Evolutionary conservation across 2,329 filamentous ascomycete genomes (phyloP).

Genomic region (Cladophialophora chaetospira): DNA sequence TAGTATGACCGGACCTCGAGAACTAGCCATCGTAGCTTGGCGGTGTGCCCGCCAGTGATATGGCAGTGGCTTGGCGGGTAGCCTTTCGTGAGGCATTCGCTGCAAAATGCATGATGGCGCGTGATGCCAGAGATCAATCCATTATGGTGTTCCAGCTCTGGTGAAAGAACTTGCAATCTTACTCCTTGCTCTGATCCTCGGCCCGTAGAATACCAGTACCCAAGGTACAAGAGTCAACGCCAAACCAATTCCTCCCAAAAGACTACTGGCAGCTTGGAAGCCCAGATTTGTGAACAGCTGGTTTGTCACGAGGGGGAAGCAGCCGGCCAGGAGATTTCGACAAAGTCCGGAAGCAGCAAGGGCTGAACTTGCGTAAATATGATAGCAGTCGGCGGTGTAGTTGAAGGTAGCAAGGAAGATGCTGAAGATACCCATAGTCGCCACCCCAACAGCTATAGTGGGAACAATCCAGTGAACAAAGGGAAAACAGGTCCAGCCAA

Average conservation of each 20-base stretch:
- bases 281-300: constrained; percentile 73
- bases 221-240: constrained; percentile 77
- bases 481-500: constrained; percentile 65
- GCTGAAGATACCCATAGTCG: constrained; percentile 82
- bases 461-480: constrained; percentile 73
- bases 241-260: constrained; percentile 71
- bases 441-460: constrained; percentile 67
- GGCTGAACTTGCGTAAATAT: constrained; percentile 80
- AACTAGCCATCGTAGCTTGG: no score
- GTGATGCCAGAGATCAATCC: neutral
- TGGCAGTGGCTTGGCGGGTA: no score
- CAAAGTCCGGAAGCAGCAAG: constrained; percentile 87
- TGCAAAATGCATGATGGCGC: neutral
- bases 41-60: no score
- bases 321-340: constrained; percentile 78
- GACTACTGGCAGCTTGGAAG: constrained; percentile 68
- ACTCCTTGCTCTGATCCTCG: constrained; percentile 72
- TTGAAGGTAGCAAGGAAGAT: constrained; percentile 90
- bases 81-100: neutral
- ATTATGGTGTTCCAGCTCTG: neutral
- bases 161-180: constrained; percentile 61
- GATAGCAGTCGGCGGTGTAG: constrained; percentile 86
- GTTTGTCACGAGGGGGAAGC: constrained; percentile 75
- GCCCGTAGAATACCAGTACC: constrained; percentile 77
- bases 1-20: no score